phyloP scores from a whole-genome alignment of 2,329 filamentous ascomycete genomes.

The Ceratocystis colombiana region DNA sequence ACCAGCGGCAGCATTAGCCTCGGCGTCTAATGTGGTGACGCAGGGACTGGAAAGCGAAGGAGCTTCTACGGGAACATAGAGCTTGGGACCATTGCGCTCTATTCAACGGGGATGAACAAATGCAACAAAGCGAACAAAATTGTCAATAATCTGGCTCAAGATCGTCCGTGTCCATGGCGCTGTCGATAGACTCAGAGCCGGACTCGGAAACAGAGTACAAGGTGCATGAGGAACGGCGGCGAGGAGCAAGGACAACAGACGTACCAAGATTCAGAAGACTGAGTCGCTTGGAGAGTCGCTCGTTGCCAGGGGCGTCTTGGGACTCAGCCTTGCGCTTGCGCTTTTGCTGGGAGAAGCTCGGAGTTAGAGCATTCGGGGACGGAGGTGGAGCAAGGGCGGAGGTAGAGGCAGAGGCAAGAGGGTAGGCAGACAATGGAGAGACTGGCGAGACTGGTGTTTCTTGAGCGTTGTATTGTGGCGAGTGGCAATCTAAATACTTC shows the following conservation, averaged over 20 bases:
- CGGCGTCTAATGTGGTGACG: constrained; percentile 14
- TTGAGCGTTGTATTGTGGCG: neutral
- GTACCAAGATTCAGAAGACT: constrained; percentile 73
- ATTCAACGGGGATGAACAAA: constrained; percentile 24
- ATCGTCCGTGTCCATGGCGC: constrained; percentile 25
- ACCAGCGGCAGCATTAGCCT: constrained; percentile 14
- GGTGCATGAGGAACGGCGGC: constrained; percentile 19
- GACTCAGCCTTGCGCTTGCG: constrained; percentile 40
- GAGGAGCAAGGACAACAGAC: constrained; percentile 28
- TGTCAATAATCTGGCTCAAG: constrained; percentile 28
- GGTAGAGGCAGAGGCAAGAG: constrained; percentile 17
- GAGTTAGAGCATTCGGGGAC: too few species aligned
- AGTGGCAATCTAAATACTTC: neutral
- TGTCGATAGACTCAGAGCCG: constrained; percentile 21
- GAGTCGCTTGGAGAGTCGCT: constrained; percentile 75
- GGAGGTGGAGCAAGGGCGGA: neutral
- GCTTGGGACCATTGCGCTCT: constrained; percentile 54
- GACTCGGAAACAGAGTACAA: constrained; percentile 20
- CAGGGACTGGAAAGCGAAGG: constrained; percentile 30
- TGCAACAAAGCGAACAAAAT: constrained; percentile 9
- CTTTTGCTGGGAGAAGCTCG: constrained; percentile 35
- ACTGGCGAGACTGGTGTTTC: neutral
- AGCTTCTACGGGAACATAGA: constrained; percentile 55
- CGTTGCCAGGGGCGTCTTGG: constrained; percentile 45
- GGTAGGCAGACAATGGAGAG: constrained; percentile 13